Conservation (phyloP, 495 filamentous ascomycete species). For the Aspergillus funiculosus region DNA sequence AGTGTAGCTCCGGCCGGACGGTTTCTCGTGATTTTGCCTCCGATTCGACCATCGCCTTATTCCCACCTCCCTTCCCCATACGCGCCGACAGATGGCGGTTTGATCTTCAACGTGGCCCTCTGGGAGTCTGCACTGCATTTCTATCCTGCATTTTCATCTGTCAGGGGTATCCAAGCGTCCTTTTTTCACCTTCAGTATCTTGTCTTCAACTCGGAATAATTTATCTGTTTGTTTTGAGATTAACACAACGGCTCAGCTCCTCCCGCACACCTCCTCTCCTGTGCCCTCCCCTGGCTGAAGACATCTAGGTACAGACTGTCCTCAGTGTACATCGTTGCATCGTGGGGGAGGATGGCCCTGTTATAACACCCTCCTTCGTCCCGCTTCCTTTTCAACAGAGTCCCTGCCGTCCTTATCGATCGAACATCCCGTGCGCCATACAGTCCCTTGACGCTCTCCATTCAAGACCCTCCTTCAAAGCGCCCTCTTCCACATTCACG, state of each 20-base stretch:
- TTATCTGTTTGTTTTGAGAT: conserved; percentile 5
- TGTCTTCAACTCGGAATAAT: not conserved
- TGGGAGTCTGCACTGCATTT: conserved; percentile 10
- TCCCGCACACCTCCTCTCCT: not conserved
- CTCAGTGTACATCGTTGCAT: not conserved
- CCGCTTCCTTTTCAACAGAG: not conserved
- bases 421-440: not conserved
- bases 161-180: conserved; percentile 13
- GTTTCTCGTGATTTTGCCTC: conserved; percentile 16
- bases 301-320: not conserved
- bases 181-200: conserved; percentile 4
- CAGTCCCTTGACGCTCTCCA: not conserved
- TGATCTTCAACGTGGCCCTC: conserved; percentile 25
- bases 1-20: conserved; percentile 3
- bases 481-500: conserved; percentile 5
- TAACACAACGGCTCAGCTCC: not conserved
- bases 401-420: not conserved
- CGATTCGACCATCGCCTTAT: conserved; percentile 10
- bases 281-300: too few species aligned
- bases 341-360: not conserved
- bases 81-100: conserved; percentile 12
- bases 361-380: not conserved
- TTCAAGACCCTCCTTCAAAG: not conserved
- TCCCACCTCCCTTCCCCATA: conserved; percentile 18
- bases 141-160: conserved; percentile 16